Conservation (phyloP, 225 moss, liverwort and hornwort species). For the Straminergon stramineum region DNA sequence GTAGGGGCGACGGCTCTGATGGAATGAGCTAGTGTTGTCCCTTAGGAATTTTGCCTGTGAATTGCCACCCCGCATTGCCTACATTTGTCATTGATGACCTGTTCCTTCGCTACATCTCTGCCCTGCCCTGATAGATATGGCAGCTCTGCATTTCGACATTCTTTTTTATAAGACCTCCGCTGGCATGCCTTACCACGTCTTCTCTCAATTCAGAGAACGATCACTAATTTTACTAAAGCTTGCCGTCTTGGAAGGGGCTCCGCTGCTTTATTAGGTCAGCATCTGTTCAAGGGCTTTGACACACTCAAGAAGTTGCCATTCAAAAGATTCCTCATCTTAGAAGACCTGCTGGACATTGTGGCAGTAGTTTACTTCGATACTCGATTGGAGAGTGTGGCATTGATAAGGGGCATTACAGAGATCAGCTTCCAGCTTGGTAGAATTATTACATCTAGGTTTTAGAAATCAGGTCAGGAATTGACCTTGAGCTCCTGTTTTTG, state of each 20-base stretch:
- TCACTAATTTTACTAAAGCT: not conserved
- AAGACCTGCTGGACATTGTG: not conserved
- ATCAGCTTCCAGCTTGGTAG: not conserved
- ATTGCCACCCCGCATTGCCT: not conserved
- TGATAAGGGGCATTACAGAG: not conserved
- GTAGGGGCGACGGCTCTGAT: conserved; percentile 82
- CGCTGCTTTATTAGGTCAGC: not conserved
- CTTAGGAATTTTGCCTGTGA: not conserved
- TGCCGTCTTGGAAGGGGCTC: not conserved
- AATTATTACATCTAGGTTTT: not conserved
- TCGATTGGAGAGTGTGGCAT: not conserved
- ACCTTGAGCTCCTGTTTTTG: conserved; percentile 1
- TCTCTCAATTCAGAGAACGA: not conserved
- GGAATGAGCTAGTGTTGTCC: conserved; percentile 38
- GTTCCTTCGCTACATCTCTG: not conserved
- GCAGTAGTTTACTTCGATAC: not conserved
- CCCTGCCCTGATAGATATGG: not conserved
- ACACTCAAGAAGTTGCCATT: not conserved
- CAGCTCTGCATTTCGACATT: conserved; percentile 1
- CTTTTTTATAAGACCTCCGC: not conserved
- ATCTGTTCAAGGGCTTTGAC: not conserved
- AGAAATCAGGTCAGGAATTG: conserved; percentile 1
- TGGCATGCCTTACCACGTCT: not conserved
- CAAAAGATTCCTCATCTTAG: not conserved
- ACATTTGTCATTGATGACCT: not conserved